Evolutionary conservation across 164 flowering plant genomes (phyloP).

Genomic region (Stephania cephalantha): DNA sequence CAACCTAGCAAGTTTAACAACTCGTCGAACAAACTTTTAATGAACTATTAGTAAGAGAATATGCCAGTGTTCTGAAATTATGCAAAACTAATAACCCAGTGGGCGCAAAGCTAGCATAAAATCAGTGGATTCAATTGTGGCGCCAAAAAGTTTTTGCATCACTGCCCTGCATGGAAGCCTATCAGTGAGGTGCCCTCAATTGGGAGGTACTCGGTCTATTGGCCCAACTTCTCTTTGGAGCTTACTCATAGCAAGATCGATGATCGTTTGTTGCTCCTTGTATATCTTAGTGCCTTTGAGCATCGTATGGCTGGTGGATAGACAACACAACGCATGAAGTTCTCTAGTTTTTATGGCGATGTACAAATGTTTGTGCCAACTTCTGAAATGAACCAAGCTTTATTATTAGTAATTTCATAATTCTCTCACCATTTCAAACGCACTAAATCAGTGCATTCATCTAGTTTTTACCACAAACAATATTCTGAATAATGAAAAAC

Average conservation of each 20-base stretch:
- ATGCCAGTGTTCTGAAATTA: background rate
- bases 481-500: too few relatives aligned
- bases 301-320: slow-evolving; percentile 48
- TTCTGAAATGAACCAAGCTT: slow-evolving; percentile 29
- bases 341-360: slow-evolving; percentile 65
- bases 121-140: slow-evolving; percentile 47
- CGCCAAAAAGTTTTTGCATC: slow-evolving; percentile 55
- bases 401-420: background rate
- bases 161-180: slow-evolving; percentile 52
- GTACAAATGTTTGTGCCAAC: slow-evolving; percentile 62
- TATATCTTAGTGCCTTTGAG: slow-evolving; percentile 44
- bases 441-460: too few relatives aligned
- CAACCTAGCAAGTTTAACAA: slow-evolving; percentile 18
- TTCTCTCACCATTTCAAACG: too few relatives aligned
- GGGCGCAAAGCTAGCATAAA: slow-evolving; percentile 15
- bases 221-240: slow-evolving; percentile 66
- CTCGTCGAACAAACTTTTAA: background rate
- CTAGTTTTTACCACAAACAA: too few relatives aligned
- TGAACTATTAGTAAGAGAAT: background rate
- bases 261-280: slow-evolving; percentile 33
- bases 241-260: slow-evolving; percentile 36
- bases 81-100: slow-evolving; percentile 4
- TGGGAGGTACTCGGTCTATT: slow-evolving; percentile 33
- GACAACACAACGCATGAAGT: slow-evolving; percentile 48
- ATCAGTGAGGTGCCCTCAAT: slow-evolving; percentile 54